Evolutionary conservation across 2,329 filamentous ascomycete genomes (phyloP).

Genomic region (Hymenoscyphus fraxineus): DNA sequence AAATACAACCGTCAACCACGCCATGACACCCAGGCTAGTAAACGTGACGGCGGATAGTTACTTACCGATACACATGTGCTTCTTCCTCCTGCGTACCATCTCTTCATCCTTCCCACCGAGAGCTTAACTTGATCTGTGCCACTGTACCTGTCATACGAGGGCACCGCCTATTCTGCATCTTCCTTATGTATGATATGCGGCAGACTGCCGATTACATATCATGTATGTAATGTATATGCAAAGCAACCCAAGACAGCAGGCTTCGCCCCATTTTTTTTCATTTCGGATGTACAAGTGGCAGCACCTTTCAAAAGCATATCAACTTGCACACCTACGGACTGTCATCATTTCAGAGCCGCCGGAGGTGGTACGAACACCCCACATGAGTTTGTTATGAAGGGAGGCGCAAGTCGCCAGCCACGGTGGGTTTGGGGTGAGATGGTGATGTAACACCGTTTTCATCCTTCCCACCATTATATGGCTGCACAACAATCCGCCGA

Average conservation of each 20-base stretch:
- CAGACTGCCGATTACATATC: background rate
- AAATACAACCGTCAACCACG: background rate
- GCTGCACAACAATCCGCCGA: background rate
- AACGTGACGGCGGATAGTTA: conserved; percentile 1
- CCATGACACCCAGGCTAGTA: background rate
- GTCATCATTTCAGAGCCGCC: background rate
- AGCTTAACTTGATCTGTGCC: background rate
- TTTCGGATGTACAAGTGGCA: background rate
- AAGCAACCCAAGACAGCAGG: background rate
- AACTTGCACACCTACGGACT: background rate
- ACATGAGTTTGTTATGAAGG: background rate
- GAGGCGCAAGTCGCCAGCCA: background rate
- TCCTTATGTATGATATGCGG: background rate
- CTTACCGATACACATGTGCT: background rate
- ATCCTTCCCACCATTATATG: background rate
- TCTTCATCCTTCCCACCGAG: background rate
- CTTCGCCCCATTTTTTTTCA: background rate
- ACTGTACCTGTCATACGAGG: background rate
- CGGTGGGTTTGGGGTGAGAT: background rate
- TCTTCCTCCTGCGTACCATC: background rate
- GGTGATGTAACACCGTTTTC: conserved; percentile 1
- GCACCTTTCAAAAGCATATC: background rate
- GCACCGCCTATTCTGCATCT: background rate
- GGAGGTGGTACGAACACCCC: background rate
- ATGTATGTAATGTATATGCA: background rate